phyloP scores from a whole-genome alignment of 345 rosid species.

The Anacardium occidentale region DNA sequence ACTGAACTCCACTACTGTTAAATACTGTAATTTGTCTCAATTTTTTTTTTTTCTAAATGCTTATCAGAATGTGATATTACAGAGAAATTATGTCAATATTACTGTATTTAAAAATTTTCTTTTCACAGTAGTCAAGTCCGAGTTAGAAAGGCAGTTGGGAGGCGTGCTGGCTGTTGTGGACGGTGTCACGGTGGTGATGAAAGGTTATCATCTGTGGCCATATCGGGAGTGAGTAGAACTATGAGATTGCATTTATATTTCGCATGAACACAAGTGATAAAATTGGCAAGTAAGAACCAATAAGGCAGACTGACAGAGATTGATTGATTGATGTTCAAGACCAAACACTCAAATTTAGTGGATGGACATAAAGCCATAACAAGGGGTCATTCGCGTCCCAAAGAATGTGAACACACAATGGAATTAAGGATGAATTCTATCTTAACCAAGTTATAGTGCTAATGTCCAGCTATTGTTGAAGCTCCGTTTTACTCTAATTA shows the following conservation, averaged over 20 bases:
- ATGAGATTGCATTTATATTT: neutral
- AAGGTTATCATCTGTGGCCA: neutral
- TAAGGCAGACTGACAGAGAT: neutral
- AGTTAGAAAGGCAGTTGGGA: neutral
- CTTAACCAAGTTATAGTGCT: too few relatives aligned
- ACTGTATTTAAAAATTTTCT: too few relatives aligned
- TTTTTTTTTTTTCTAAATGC: too few relatives aligned
- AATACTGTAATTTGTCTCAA: neutral
- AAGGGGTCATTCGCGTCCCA: too few relatives aligned
- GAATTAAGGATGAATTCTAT: too few relatives aligned
- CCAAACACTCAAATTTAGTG: neutral
- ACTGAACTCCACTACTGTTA: constrained; percentile 18
- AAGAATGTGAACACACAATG: too few relatives aligned
- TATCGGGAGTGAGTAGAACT: neutral
- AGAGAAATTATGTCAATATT: too few relatives aligned
- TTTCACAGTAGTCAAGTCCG: too few relatives aligned
- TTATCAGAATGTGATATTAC: too few relatives aligned
- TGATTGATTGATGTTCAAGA: neutral
- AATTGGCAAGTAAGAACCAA: neutral
- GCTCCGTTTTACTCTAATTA: too few relatives aligned
- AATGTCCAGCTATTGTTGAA: too few relatives aligned
- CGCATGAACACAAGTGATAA: neutral
- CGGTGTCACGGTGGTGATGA: neutral
- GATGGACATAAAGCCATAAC: neutral
- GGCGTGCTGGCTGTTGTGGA: neutral